Evolutionary conservation across 2,329 filamentous ascomycete species (phyloP), one percentile per base, ranked within the genome.

Genomic region (Fusarium odoratissimum): DNA sequence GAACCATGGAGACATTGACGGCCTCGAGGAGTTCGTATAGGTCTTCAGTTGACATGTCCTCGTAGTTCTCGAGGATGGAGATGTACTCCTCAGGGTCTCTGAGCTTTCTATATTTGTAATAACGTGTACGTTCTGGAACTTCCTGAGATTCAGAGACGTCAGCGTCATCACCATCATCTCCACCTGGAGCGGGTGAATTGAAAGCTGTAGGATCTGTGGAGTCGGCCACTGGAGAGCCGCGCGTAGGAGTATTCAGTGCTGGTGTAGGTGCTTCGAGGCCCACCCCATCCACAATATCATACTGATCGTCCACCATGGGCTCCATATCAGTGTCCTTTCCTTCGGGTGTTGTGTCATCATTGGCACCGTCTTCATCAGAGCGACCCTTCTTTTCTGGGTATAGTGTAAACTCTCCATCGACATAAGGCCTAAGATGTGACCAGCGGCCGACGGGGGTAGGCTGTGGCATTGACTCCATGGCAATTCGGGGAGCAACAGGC

Each of bases 71-170:
- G 33, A 91, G 79, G 4, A 84, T 81, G 4, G 84, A 80, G 40
- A 82, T 78, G 64, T 86, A 89, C 13, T 88, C 85, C 6, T 86
- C 82, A 1, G 86, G 81, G 45, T 88, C 83, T 35, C 86, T 84
- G 12, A 89, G 79, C 76, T 88, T 87, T 55, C 83, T 83, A 75
- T 87, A 90, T 6, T 79, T 77, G 72, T 83, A 89, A 57, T 76
- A 79, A 33, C 78, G 76, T 25, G 70, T 74, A 25, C 67, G 73
- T 35, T 78, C 79, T 9, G 75, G 72, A 10, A 73, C 66, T 13
- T 83, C 82, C 54, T 82, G 80, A 17, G 80, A 79, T 41, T 82
- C 81, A 11, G 79, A 78, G 33, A 79, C 73, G 21, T 84, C 82
- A 35, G 76, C 76, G 14, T 83, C 82, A 19, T 82, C 82, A 7